Percentiles rank a stretch among this genome's conserved stretches.
These are phyloP conservation scores for Esteya vermicola DNA, from an alignment of 2,329 filamentous ascomycete genomes.

Conservation along the genomic window DNA sequence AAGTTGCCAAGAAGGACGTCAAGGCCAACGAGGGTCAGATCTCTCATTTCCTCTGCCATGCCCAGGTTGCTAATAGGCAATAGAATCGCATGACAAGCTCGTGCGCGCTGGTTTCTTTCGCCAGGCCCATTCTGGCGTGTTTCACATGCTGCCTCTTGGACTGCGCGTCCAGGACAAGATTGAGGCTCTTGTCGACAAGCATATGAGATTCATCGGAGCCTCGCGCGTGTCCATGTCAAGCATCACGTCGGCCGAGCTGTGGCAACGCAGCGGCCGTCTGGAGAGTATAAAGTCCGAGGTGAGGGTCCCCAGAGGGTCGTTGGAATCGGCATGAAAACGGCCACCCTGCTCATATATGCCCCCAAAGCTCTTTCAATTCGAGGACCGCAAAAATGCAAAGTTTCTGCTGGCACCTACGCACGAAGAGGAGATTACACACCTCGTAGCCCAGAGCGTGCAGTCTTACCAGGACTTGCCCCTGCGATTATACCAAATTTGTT, in stretches of 20 bases:
- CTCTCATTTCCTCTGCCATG: neutral
- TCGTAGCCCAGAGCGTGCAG: conserved; percentile 58
- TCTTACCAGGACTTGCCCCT: conserved; percentile 82
- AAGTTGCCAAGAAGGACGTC: conserved; percentile 37
- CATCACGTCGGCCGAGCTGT: conserved; percentile 71
- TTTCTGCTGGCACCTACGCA: conserved; percentile 85
- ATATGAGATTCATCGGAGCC: conserved; percentile 74
- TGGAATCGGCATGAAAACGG: neutral
- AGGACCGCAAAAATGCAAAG: conserved; percentile 60
- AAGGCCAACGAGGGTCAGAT: conserved; percentile 37
- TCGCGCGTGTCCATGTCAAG: conserved; percentile 74
- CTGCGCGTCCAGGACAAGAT: conserved; percentile 79
- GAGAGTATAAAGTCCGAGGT: conserved; percentile 60
- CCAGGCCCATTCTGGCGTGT: conserved; percentile 75
- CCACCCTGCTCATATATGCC: too few species aligned
- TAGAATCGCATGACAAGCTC: conserved; percentile 53
- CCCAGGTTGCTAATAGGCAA: neutral
- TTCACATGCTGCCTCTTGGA: conserved; percentile 81
- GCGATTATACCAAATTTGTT: conserved; percentile 82
- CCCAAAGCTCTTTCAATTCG: conserved; percentile 60
- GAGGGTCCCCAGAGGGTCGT: conserved; percentile 5
- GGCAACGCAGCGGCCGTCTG: conserved; percentile 74
- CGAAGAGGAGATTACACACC: conserved; percentile 83
- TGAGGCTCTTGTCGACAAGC: conserved; percentile 69
- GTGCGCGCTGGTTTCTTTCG: conserved; percentile 59